Base-by-base conservation (phyloP, 2,329 filamentous ascomycete genomes). In the Fusarium sp. region DNA sequence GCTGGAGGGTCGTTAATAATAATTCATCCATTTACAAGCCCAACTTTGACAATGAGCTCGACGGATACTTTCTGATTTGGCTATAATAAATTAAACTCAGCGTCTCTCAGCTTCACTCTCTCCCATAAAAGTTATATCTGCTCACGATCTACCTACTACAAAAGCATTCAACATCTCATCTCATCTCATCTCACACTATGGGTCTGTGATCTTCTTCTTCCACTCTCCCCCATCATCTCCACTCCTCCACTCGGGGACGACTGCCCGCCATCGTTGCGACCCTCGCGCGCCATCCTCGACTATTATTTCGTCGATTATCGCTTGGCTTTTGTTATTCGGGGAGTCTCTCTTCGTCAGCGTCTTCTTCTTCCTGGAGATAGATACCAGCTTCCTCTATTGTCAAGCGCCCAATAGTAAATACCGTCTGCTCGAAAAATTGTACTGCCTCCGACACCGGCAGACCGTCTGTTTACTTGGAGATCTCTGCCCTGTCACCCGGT, bases 181-280 rank as follows among this genome's bases (percentile, higher is more conserved):
- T 18, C 20, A 22, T 22, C 30, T 34, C 59, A 41, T 22, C 30
- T n/a, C 59, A 34, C n/a, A 42, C 17, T 30, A 62, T 62, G 59
- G 38, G 30, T 36, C 59, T 44, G 9, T 62, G 54, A 68, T 41
- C 51, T 50, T 44, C 20, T 59, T 42, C 20, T 59, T 42, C 22
- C 18, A 56, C 56, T 48, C 15, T 24, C 34, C 44, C 55, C 50
- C 55, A 52, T 55, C 72, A 74, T 76, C 75, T 76, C 75, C 75
- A 77, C 75, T 75, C 66, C 51, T 66, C 75, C 73, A 68, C 70
- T 66, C n/a, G 32, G 39, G n/a, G 30, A 24, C 34, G 36, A 24
- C 28, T 48, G 18, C 30, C 36, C 32, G 38, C 36, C 32, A 26
- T 42, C 56, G 34, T 51, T 58, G 36, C 64, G 55, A 69, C 68